A percentile compares a stretch with the other conserved stretches of the same genome.
Evolutionary conservation across 1,284 basidiomycete genomes (phyloP).

Genomic region (Clitocybe nebularis): DNA sequence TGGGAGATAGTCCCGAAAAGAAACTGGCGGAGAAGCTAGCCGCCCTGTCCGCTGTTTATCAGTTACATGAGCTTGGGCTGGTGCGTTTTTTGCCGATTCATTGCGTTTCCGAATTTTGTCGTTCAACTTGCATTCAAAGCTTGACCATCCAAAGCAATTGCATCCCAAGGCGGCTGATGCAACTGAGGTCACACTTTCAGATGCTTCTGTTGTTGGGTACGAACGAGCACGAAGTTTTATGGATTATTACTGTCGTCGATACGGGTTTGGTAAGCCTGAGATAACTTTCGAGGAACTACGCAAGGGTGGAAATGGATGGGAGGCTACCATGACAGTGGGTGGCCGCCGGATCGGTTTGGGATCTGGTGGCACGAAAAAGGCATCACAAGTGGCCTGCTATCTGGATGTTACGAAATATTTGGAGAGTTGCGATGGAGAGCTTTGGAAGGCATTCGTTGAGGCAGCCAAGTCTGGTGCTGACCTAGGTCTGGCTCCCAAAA

Average conservation of each 20-base stretch:
- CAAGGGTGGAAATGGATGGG: slow-evolving; percentile 51
- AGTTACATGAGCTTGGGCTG: slow-evolving; percentile 58
- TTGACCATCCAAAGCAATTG: slow-evolving; percentile 29
- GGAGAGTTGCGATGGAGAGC: slow-evolving; percentile 73
- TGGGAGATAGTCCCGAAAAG: slow-evolving; percentile 62
- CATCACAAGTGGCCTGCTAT: slow-evolving; percentile 72
- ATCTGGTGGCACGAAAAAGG: slow-evolving; percentile 69
- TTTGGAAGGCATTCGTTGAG: slow-evolving; percentile 75
- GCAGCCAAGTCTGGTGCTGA: slow-evolving; percentile 64
- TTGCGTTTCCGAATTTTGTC: neutral
- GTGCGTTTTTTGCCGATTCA: slow-evolving; percentile 31
- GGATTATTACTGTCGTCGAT: slow-evolving; percentile 91
- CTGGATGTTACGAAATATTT: slow-evolving; percentile 88
- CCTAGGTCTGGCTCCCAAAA: slow-evolving; percentile 67
- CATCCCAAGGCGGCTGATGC: slow-evolving; percentile 22
- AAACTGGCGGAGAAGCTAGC: slow-evolving; percentile 78
- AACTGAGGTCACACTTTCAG: slow-evolving; percentile 48
- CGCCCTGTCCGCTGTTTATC: slow-evolving; percentile 67
- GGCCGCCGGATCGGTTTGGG: slow-evolving; percentile 82
- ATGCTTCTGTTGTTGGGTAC: slow-evolving; percentile 64
- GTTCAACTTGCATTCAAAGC: slow-evolving; percentile 17
- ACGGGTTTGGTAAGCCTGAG: slow-evolving; percentile 79
- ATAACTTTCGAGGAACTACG: slow-evolving; percentile 48
- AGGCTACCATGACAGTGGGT: slow-evolving; percentile 80
- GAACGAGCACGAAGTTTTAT: slow-evolving; percentile 88